Evolutionary conservation across 768 basidiomycete genomes (phyloP).

Genomic region (Termitomyces sp.): DNA sequence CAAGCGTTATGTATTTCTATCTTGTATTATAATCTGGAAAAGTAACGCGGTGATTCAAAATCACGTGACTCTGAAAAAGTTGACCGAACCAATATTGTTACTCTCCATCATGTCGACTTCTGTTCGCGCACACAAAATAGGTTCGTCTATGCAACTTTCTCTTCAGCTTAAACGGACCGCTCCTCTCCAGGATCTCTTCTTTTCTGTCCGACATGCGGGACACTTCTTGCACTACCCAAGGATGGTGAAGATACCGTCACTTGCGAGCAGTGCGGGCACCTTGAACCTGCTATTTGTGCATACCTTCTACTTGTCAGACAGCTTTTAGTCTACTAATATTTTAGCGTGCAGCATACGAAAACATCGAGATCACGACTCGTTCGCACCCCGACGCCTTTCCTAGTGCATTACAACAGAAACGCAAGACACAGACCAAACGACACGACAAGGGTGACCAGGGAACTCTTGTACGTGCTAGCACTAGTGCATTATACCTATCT

Average conservation of each 20-base stretch:
- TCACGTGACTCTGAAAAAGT: slow-evolving; percentile 5
- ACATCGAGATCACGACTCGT: slow-evolving; percentile 81
- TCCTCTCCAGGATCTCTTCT: slow-evolving; percentile 68
- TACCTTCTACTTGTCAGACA: slow-evolving; percentile 15
- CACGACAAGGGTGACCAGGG: slow-evolving; percentile 70
- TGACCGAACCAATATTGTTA: neutral
- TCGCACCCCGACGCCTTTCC: slow-evolving; percentile 96
- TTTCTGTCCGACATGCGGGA: slow-evolving; percentile 93
- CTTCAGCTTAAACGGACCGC: no score
- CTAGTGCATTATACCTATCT: neutral
- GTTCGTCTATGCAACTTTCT: neutral
- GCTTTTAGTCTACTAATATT: neutral
- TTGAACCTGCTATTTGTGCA: slow-evolving; percentile 87
- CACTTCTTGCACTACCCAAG: slow-evolving; percentile 76
- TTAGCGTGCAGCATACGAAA: slow-evolving; percentile 65
- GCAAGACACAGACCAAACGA: slow-evolving; percentile 82
- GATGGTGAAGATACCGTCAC: slow-evolving; percentile 68
- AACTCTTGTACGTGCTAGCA: slow-evolving; percentile 32
- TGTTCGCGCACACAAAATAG: slow-evolving; percentile 10
- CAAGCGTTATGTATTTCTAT: neutral
- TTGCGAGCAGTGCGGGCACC: slow-evolving; percentile 86
- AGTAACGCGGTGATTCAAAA: neutral
- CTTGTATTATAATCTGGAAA: neutral
- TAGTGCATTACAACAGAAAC: slow-evolving; percentile 77
- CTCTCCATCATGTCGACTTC: neutral